A percentile compares a stretch with the other conserved stretches of the same genome.
These are phyloP conservation scores for Gossypium schwendimanii DNA, from an alignment of 441 rosid genomes.

Conservation along the genomic window DNA sequence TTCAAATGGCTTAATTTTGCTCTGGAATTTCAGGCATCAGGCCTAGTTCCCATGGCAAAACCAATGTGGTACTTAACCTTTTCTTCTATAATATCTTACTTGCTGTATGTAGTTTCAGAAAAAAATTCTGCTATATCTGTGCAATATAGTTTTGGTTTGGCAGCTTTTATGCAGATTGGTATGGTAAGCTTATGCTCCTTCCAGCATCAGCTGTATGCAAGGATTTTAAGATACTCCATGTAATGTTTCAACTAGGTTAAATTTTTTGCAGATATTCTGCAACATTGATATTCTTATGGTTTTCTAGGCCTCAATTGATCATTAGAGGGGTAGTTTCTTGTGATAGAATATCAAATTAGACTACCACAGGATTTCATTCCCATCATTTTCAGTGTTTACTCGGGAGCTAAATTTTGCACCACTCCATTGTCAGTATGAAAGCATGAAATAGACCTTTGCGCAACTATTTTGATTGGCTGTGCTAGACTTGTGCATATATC, in stretches of 20 bases:
- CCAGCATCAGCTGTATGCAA: background rate
- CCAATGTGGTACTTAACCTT: background rate
- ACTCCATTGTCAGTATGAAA: background rate
- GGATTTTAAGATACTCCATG: background rate
- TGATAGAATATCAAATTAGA: background rate
- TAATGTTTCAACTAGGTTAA: background rate
- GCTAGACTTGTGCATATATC: background rate
- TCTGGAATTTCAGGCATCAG: background rate
- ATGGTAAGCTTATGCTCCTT: background rate
- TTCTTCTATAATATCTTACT: background rate
- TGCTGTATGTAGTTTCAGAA: background rate
- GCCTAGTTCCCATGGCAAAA: constrained; percentile 8
- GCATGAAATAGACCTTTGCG: background rate
- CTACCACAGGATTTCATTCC: background rate
- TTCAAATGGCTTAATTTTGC: constrained; percentile 6
- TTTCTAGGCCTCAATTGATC: background rate
- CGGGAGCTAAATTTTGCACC: background rate
- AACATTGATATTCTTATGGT: background rate
- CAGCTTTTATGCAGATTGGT: background rate
- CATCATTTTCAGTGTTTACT: background rate
- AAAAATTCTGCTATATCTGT: background rate
- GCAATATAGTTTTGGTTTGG: background rate
- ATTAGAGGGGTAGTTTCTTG: constrained; percentile 6
- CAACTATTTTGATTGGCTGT: background rate
- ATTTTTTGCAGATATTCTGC: background rate